Evolutionary conservation across 106 monocot genomes (phyloP), one percentile per base, ranked within the genome.

Genomic region (Dioscorea alata): DNA sequence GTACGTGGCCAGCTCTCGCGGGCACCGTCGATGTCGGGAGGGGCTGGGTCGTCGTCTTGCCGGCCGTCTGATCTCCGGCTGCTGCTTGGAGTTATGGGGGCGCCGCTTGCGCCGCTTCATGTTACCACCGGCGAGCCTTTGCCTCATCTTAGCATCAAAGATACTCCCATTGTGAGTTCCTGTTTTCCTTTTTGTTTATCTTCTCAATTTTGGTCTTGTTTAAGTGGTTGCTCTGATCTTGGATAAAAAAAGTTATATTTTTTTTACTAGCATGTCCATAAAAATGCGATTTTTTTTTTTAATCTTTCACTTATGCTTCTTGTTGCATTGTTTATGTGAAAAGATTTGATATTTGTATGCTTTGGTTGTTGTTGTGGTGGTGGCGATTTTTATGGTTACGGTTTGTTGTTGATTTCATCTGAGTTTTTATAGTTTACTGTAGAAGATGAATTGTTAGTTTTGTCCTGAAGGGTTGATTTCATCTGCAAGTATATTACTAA

Each of bases 11-110:
- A 83, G 65, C 75, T 90, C 24, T 32, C 76, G 0, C 58, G 77
- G 21, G 57, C 75, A 13, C 82, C 85, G 21, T 66, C 80, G 12
- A 50, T 71, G 10, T 48, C 77, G 51, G 60, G 69, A 19, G 42
- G 42, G 10, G 6, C 42, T 42, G 42, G 42, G 42, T 8, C 33
- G 50, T 32, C 67, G 22, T 35, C 15, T 23, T 67, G 35, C 66
- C 52, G 75, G 59, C 69, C 81, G 22, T 88, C 91, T 35, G 94
- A 95, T 67, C 76, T 88, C 60, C 72, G 88, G 52, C 76, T 95
- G 32, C 79, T 95, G 18, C 79, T 95, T 15, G 95, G 95, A 8
- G 95, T 95, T 18, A 95, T 95, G 95, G 91, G 90, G 14, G 95
- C 95, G 10, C 95, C 91, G 28, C 88, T 91, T 23, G 95, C 91